A percentile compares a stretch with the other conserved stretches of the same genome.
These are phyloP conservation scores for Leccinum variicolor DNA, from an alignment of 768 basidiomycete genomes.

Conservation along the genomic window DNA sequence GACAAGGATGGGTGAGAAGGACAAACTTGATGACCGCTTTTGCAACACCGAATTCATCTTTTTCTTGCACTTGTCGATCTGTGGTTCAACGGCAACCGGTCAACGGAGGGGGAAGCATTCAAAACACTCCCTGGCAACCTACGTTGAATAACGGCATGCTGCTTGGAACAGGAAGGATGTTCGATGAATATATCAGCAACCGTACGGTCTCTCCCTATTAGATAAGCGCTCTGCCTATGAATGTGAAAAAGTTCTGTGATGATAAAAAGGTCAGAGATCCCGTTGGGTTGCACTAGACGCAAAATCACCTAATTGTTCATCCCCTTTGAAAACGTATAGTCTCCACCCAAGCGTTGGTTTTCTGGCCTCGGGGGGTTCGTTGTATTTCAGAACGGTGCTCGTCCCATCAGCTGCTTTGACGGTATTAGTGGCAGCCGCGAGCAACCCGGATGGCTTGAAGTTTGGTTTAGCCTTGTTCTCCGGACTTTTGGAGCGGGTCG, in stretches of 20 bases:
- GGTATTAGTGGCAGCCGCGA: conserved; percentile 96
- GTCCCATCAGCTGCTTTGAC: conserved; percentile 73
- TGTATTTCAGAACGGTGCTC: conserved; percentile 88
- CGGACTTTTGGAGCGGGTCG: conserved; percentile 40
- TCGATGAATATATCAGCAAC: conserved; percentile 87
- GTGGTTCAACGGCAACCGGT: conserved; percentile 4
- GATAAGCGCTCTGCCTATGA: conserved; percentile 89
- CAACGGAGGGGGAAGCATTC: not conserved
- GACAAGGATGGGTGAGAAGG: not conserved
- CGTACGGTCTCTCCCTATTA: conserved; percentile 84
- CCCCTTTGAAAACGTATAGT: conserved; percentile 95
- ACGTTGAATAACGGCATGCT: conserved; percentile 97
- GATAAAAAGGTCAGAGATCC: not conserved
- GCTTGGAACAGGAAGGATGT: conserved; percentile 97
- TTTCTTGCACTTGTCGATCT: conserved; percentile 84
- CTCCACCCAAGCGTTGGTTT: conserved; percentile 91
- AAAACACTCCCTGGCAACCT: conserved; percentile 21
- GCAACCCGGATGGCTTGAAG: conserved; percentile 81
- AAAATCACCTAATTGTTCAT: conserved; percentile 82
- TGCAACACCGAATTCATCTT: conserved; percentile 79
- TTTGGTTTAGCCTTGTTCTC: conserved; percentile 81
- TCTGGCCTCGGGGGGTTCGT: conserved; percentile 96
- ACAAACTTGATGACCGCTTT: conserved; percentile 85
- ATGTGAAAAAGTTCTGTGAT: conserved; percentile 83
- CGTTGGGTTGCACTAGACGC: not conserved